Conservation (phyloP, 202 grass and related monocot genomes). For the Hordeum pubiflorum region DNA sequence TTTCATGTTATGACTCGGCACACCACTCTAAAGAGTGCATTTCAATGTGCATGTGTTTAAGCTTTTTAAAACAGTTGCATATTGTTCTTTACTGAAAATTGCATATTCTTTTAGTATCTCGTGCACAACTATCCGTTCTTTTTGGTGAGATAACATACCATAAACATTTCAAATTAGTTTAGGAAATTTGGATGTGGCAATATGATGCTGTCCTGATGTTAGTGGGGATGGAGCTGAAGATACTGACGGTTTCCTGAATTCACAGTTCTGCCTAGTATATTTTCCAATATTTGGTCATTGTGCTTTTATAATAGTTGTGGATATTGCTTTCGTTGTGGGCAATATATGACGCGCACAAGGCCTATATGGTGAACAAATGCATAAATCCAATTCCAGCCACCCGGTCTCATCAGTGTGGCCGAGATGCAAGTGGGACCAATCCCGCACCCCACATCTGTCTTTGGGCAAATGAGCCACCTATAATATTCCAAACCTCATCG, state of each 20-base stretch:
- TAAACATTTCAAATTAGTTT: background rate
- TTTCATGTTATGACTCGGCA: background rate
- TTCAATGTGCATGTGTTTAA: background rate
- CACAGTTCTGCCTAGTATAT: constrained; percentile 1
- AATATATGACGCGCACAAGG: background rate
- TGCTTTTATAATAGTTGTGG: background rate
- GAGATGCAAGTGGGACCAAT: background rate
- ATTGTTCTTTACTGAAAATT: background rate
- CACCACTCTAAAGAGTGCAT: background rate
- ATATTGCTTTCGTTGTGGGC: background rate
- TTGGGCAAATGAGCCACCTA: background rate
- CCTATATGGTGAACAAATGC: background rate
- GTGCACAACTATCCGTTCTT: background rate
- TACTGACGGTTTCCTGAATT: background rate
- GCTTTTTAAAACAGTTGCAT: background rate
- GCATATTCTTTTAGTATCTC: background rate
- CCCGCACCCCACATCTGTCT: background rate
- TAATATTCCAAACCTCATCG: background rate
- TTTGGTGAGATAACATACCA: background rate
- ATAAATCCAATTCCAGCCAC: background rate
- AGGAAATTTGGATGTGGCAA: background rate
- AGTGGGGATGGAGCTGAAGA: background rate
- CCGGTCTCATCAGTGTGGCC: background rate
- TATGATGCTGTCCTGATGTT: background rate
- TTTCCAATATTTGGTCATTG: background rate